phyloP scores from a whole-genome alignment of 495 filamentous ascomycete genomes.

The Cercophora newfieldiana region DNA sequence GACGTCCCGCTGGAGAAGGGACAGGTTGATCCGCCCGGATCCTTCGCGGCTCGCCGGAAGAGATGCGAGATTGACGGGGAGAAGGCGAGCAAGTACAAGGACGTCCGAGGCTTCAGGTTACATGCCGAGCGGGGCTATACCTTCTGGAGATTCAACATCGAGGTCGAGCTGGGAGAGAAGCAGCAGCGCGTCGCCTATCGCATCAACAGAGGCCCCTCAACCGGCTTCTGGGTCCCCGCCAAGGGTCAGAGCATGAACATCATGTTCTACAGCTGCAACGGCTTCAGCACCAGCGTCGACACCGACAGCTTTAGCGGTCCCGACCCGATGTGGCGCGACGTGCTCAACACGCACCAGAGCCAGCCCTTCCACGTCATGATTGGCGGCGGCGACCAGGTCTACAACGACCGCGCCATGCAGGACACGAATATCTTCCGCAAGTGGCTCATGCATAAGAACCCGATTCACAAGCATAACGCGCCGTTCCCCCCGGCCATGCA shows the following conservation, averaged over 20 bases:
- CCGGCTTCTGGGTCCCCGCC: constrained; percentile 93
- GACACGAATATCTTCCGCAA: constrained; percentile 73
- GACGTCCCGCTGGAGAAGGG: constrained; percentile 36
- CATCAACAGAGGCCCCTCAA: constrained; percentile 86
- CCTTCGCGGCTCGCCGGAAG: constrained; percentile 49
- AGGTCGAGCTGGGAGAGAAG: constrained; percentile 74
- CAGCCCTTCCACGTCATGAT: constrained; percentile 98
- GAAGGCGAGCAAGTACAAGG: constrained; percentile 69
- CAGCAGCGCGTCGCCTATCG: constrained; percentile 90
- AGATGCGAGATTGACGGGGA: constrained; percentile 65
- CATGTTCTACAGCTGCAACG: constrained; percentile 98
- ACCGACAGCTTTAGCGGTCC: constrained; percentile 80
- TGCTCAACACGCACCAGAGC: constrained; percentile 88
- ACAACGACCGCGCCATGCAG: constrained; percentile 80
- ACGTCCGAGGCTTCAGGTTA: constrained; percentile 76
- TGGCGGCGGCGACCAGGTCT: constrained; percentile 95
- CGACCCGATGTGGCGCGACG: constrained; percentile 95
- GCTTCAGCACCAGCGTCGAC: constrained; percentile 81
- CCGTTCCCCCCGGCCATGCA: constrained; percentile 76
- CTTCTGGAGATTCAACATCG: constrained; percentile 95
- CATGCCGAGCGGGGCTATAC: constrained; percentile 86
- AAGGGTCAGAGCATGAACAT: constrained; percentile 90
- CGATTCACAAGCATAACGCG: constrained; percentile 70
- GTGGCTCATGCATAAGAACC: constrained; percentile 82
- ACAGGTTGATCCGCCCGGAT: constrained; percentile 40